Evolutionary conservation across 768 basidiomycete species (phyloP), one percentile per base, ranked within the genome.

Genomic region (Lepiota venenata): DNA sequence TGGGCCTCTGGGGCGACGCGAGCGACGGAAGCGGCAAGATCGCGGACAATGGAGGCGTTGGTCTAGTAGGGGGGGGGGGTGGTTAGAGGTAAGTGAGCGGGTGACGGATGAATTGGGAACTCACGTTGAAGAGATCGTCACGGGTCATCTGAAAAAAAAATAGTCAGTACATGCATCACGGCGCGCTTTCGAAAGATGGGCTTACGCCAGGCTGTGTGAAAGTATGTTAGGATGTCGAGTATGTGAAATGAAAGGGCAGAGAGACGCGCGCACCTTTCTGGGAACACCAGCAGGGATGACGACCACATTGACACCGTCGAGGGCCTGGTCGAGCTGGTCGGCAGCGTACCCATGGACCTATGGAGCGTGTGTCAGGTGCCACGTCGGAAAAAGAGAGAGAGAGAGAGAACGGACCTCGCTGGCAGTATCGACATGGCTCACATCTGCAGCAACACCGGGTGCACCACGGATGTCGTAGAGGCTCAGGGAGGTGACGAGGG

Each of bases 221-320:
- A 63, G 60, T 60, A 62, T 64, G 46, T 77, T 63, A 64, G 61
- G 52, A 44, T 37, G 42, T 43, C 25, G 39, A 27, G 18, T 48
- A 51, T 32, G 52, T 15, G 27, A 25, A 36, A 20, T 32, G 52
- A 29, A 54, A 11, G 32, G 27, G 32, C 21, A 47, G 16, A 42
- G 37, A n/a, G 63, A 25, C 25, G 25, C 72, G 64, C 66, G 42
- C 50, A 94, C 93, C 85, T 99, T 99, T 70, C 97, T 82, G 60
- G 97, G 97, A 58, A 99, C 96, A 83, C 97, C 97, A 73, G 97
- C 97, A 56, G 97, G 97, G 68, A 98, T 97, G 59, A 98, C 90
- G 61, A 98, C 87, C 58, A 98, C 90, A 72, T 98, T 79, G 56
- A 83, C 88, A 59, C 88, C 95, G 56, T 91, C 85, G 56, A 99